phyloP scores from a whole-genome alignment of 306 rosid species.

The apple (Malus domestica) region DNA sequence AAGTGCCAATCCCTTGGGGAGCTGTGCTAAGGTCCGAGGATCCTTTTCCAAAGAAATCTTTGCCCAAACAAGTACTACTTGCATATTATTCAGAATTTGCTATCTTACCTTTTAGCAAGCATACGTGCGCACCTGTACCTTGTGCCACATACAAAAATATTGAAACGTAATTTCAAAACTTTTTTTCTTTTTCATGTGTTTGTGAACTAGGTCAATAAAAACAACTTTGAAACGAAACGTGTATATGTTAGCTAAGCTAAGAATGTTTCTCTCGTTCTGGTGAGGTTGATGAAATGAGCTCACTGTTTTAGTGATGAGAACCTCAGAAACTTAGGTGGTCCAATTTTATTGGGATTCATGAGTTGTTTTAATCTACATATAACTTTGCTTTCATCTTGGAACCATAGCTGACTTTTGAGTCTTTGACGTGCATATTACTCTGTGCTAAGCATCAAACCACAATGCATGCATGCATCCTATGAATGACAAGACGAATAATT shows the following conservation, averaged over 20 bases:
- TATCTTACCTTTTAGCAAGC: background rate
- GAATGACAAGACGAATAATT: background rate
- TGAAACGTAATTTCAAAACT: background rate
- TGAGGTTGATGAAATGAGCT: background rate
- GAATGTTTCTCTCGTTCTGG: background rate
- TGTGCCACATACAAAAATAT: background rate
- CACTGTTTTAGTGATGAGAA: background rate
- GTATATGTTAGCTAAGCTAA: background rate
- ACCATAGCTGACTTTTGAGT: background rate
- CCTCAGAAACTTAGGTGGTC: background rate
- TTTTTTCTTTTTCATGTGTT: background rate
- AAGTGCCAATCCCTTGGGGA: no score
- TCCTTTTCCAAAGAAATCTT: no score
- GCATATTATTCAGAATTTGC: background rate
- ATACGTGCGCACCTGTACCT: background rate
- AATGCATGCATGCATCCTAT: background rate
- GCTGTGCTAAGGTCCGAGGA: no score
- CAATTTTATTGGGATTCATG: background rate
- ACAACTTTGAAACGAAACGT: background rate
- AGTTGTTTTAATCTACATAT: background rate
- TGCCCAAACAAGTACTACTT: no score
- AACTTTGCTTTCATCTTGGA: background rate
- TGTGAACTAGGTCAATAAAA: background rate
- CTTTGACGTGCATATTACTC: background rate
- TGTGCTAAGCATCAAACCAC: background rate